Percentiles rank a stretch among this genome's conserved stretches.
These are phyloP conservation scores for Nakazawaea peltata DNA, from an alignment of 805 yeast species.

Conservation along the genomic window DNA sequence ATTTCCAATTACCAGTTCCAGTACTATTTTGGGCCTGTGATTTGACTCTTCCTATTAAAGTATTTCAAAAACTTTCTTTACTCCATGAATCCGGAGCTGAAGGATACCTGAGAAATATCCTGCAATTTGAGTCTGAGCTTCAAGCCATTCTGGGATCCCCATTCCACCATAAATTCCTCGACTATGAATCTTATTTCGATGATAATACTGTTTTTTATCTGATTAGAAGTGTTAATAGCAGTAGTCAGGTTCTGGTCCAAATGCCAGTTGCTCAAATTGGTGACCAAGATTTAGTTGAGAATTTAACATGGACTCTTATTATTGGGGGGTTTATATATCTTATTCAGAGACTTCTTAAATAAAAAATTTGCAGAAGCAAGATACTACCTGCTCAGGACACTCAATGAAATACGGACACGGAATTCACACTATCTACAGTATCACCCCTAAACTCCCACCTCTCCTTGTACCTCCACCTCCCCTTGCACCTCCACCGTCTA, in stretches of 20 bases:
- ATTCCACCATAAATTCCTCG: constrained; percentile 7
- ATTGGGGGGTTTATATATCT: no score
- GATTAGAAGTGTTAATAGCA: not conserved
- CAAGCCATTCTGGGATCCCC: constrained; percentile 4
- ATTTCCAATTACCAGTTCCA: constrained; percentile 1
- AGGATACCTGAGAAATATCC: constrained; percentile 1
- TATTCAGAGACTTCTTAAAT: no score
- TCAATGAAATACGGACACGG: no score
- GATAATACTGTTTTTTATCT: constrained; percentile 9
- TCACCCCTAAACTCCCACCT: no score
- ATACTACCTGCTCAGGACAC: no score
- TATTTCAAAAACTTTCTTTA: not conserved
- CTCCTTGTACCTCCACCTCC: no score
- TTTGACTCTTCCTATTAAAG: constrained; percentile 3
- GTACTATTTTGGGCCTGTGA: constrained; percentile 11
- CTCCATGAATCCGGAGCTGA: not conserved
- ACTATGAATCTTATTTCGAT: constrained; percentile 8
- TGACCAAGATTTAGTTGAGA: not conserved
- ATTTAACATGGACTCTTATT: no score
- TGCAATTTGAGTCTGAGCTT: constrained; percentile 3
- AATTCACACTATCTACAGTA: no score
- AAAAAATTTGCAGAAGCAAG: no score
- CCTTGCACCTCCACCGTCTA: no score
- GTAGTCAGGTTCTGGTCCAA: not conserved
- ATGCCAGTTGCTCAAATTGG: constrained; percentile 2